Conservation (phyloP, 2,329 filamentous ascomycete genomes). For the Dactylellina haptotyla region DNA sequence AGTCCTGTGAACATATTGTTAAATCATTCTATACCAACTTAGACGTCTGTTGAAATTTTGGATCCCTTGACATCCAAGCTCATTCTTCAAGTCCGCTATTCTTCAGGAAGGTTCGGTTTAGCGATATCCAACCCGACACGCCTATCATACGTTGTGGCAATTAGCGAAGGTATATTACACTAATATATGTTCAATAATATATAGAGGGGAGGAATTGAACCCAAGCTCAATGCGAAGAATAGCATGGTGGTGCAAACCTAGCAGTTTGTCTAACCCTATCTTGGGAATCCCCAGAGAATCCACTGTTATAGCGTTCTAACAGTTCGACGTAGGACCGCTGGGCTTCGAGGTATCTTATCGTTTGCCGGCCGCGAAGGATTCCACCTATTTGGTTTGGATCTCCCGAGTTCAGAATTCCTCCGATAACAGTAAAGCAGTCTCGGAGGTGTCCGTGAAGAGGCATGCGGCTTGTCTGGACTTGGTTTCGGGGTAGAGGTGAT, state of each 20-base stretch:
- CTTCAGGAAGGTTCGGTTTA: no score
- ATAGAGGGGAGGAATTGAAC: no score
- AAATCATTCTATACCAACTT: no score
- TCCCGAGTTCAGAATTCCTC: not conserved
- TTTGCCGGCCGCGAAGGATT: conserved; percentile 68
- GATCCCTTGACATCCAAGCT: no score
- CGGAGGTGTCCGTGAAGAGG: conserved; percentile 58
- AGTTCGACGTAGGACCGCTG: conserved; percentile 84
- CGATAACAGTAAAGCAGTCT: conserved; percentile 62
- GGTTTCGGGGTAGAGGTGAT: conserved; percentile 58
- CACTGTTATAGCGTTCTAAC: conserved; percentile 91
- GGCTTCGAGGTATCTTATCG: conserved; percentile 81
- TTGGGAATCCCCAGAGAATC: conserved; percentile 85
- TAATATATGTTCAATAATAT: no score
- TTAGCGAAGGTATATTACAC: not conserved
- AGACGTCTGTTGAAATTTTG: no score
- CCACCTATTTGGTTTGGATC: not conserved
- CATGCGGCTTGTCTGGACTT: conserved; percentile 57
- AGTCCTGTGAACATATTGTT: no score
- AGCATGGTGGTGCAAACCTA: conserved; percentile 68
- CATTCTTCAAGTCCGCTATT: no score
- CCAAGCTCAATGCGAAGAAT: not conserved
- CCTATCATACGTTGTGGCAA: not conserved
- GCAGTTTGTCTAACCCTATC: conserved; percentile 86
- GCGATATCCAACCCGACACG: conserved; percentile 41